A percentile compares a stretch with the other conserved stretches of the same genome.
These are phyloP conservation scores for Ogataea allantospora DNA, from an alignment of 805 yeast species.

Conservation along the genomic window DNA sequence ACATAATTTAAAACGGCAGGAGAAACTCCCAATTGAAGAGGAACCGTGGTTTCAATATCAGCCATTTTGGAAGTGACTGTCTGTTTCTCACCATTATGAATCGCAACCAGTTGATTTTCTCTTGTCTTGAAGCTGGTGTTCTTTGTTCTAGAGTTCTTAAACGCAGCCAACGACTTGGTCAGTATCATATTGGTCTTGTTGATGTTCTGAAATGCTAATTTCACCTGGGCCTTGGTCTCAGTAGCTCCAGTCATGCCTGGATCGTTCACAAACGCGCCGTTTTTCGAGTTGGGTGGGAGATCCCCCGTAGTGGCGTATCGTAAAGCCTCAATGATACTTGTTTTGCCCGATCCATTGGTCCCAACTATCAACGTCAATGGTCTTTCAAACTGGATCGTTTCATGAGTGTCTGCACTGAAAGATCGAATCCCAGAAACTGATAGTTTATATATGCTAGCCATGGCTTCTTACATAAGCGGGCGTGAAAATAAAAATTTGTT, in stretches of 20 bases:
- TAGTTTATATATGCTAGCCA: slow-evolving; percentile 53
- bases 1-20: slow-evolving; percentile 87
- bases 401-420: slow-evolving; percentile 79
- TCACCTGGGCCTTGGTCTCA: slow-evolving; percentile 85
- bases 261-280: slow-evolving; percentile 95
- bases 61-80: slow-evolving; percentile 78
- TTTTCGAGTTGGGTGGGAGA: slow-evolving; percentile 91
- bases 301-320: slow-evolving; percentile 95
- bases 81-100: slow-evolving; percentile 63
- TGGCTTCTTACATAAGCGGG: slow-evolving; percentile 16
- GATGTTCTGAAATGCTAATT: slow-evolving; percentile 75
- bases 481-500: slow-evolving; percentile 1
- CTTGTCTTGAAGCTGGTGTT: slow-evolving; percentile 76
- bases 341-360: slow-evolving; percentile 93
- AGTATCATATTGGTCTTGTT: slow-evolving; percentile 78
- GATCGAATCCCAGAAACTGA: slow-evolving; percentile 89
- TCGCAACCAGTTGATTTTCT: slow-evolving; percentile 80
- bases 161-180: slow-evolving; percentile 78
- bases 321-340: slow-evolving; percentile 92
- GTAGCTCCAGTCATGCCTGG: slow-evolving; percentile 76
- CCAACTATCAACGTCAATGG: slow-evolving; percentile 96
- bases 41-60: slow-evolving; percentile 80
- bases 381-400: slow-evolving; percentile 82
- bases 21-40: slow-evolving; percentile 83
- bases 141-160: slow-evolving; percentile 51